These are phyloP conservation scores for Pseudocercospora pini-densiflorae DNA, from an alignment of 2,329 filamentous ascomycete species.

Conservation along the genomic window DNA sequence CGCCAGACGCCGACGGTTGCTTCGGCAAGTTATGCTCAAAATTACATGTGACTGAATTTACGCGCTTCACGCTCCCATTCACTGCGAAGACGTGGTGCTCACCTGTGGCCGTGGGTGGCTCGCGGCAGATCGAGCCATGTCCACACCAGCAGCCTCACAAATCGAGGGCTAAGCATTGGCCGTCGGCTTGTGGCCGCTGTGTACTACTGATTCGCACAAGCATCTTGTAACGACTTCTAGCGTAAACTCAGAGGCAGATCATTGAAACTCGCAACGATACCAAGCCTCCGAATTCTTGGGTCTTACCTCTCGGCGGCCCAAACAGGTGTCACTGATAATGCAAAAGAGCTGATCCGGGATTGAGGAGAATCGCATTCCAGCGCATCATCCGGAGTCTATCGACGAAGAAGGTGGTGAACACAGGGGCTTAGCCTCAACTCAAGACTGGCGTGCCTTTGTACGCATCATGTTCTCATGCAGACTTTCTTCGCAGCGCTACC, in stretches of 20 bases:
- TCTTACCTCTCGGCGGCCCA: constrained; percentile 11
- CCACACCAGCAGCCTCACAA: constrained; percentile 4
- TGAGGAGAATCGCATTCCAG: constrained; percentile 15
- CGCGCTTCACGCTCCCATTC: background rate
- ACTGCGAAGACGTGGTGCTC: background rate
- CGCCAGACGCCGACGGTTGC: background rate
- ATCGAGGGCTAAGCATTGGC: background rate
- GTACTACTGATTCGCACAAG: constrained; percentile 2
- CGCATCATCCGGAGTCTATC: constrained; percentile 17
- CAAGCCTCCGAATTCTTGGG: constrained; percentile 13
- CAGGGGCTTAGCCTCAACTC: background rate
- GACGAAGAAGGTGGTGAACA: background rate
- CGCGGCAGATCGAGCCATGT: background rate
- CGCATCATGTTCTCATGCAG: constrained; percentile 7
- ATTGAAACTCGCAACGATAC: constrained; percentile 8
- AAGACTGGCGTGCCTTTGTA: background rate
- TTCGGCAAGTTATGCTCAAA: background rate
- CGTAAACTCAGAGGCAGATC: constrained; percentile 17
- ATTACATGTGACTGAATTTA: background rate
- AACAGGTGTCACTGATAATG: constrained; percentile 11
- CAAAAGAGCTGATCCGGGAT: constrained; percentile 11
- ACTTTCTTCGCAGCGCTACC: constrained; percentile 43
- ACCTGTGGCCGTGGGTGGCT: background rate
- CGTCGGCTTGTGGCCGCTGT: background rate
- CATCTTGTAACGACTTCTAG: constrained; percentile 10